These are phyloP conservation scores for Plenodomus lindquistii DNA, from an alignment of 2,329 filamentous ascomycete species.

Conservation along the genomic window DNA sequence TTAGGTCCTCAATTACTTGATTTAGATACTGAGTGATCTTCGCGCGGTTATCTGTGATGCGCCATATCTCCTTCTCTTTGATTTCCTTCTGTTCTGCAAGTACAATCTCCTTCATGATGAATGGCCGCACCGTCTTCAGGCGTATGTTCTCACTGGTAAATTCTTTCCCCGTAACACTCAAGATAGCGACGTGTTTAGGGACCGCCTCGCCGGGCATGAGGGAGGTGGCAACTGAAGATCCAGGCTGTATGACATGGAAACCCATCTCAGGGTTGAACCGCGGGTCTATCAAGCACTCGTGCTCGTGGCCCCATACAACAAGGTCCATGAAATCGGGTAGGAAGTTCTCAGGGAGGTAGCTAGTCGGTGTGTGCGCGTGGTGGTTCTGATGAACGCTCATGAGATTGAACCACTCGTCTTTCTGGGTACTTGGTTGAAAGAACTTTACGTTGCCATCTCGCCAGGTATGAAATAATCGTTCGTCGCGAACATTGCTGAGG, in stretches of 20 bases:
- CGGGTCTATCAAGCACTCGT: conserved; percentile 92
- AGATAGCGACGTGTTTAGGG: conserved; percentile 84
- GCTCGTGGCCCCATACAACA: conserved; percentile 95
- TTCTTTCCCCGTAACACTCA: conserved; percentile 80
- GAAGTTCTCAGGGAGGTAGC: conserved; percentile 93
- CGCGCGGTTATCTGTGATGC: conserved; percentile 79
- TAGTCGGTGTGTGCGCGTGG: conserved; percentile 84
- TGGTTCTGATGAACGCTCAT: conserved; percentile 97
- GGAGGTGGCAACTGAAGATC: conserved; percentile 93
- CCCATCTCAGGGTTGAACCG: conserved; percentile 80
- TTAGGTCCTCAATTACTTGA: conserved; percentile 80
- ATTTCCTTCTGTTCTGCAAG: conserved; percentile 77
- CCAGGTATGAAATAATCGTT: conserved; percentile 92
- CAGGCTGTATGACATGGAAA: conserved; percentile 96
- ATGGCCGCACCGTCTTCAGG: conserved; percentile 86
- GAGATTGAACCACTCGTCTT: conserved; percentile 92
- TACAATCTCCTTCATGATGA: conserved; percentile 81
- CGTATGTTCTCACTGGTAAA: conserved; percentile 81
- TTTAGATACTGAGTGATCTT: conserved; percentile 79
- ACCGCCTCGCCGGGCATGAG: conserved; percentile 87
- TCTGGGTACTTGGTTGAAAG: conserved; percentile 79
- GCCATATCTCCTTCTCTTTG: conserved; percentile 73
- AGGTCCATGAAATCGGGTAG: conserved; percentile 89
- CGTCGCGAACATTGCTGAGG: conserved; percentile 93
- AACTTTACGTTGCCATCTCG: conserved; percentile 92